Conservation (phyloP, 2,329 filamentous ascomycete species). For the Thermoascus crustaceus region DNA sequence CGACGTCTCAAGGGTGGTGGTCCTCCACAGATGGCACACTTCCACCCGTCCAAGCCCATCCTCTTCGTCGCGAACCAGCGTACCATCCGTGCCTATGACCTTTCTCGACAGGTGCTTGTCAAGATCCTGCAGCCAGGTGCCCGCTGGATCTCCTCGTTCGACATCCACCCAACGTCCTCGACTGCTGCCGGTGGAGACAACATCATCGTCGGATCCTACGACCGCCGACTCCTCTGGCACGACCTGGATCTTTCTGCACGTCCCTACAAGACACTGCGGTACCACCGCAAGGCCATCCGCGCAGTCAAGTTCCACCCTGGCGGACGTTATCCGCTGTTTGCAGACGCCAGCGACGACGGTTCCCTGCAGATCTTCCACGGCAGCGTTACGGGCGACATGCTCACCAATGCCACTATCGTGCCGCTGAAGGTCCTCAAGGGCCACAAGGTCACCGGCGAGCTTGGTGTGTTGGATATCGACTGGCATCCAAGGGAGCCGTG, state of each 20-base stretch:
- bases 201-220: constrained; percentile 87
- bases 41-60: constrained; percentile 85
- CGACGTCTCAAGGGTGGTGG: constrained; percentile 60
- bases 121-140: constrained; percentile 91
- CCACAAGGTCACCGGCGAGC: constrained; percentile 73
- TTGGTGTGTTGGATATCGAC: constrained; percentile 88
- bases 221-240: constrained; percentile 90
- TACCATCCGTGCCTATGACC: constrained; percentile 86
- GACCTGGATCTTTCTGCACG: constrained; percentile 84
- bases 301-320: constrained; percentile 79
- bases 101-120: constrained; percentile 81
- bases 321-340: constrained; percentile 72
- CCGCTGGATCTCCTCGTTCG: constrained; percentile 88
- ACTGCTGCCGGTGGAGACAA: constrained; percentile 89
- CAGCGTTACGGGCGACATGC: constrained; percentile 85
- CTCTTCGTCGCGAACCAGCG: constrained; percentile 96
- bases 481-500: constrained; percentile 95
- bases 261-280: constrained; percentile 93
- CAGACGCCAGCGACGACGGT: constrained; percentile 90
- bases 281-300: constrained; percentile 86
- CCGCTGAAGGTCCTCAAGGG: constrained; percentile 89
- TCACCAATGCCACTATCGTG: constrained; percentile 95
- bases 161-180: constrained; percentile 83
- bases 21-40: constrained; percentile 77
- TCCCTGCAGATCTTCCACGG: constrained; percentile 94